phyloP scores from a whole-genome alignment of 2,329 filamentous ascomycete genomes.

The Pseudocercospora pini-densiflorae region DNA sequence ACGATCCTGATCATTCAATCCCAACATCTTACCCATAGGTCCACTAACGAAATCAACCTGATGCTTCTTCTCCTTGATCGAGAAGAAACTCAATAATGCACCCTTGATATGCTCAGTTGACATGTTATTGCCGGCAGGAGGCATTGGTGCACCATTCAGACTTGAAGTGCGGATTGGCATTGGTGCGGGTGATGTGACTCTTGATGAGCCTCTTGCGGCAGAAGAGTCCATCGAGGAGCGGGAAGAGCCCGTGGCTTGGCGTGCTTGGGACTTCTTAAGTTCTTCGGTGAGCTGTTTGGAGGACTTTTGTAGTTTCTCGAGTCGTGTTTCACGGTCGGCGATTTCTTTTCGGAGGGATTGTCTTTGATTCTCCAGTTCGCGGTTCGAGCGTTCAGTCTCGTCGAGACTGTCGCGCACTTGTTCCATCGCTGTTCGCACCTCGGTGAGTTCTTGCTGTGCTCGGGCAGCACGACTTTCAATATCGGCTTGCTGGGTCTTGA shows the following conservation, averaged over 20 bases:
- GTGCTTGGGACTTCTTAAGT: conserved; percentile 54
- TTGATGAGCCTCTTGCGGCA: conserved; percentile 12
- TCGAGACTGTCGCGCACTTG: conserved; percentile 82
- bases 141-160: conserved; percentile 5
- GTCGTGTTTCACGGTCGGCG: conserved; percentile 26
- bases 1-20: conserved; percentile 81
- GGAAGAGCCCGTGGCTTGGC: conserved; percentile 48
- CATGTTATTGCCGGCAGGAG: conserved; percentile 15
- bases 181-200: conserved; percentile 52
- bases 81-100: conserved; percentile 78
- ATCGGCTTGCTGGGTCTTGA: conserved; percentile 74
- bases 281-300: conserved; percentile 66
- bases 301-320: conserved; percentile 59
- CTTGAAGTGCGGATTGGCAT: conserved; percentile 27
- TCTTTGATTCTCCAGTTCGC: conserved; percentile 82
- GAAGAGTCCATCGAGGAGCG: conserved; percentile 64
- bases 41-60: conserved; percentile 69
- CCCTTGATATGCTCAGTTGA: conserved; percentile 77
- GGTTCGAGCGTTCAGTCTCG: conserved; percentile 81
- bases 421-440: conserved; percentile 76
- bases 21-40: conserved; percentile 69
- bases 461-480: conserved; percentile 72
- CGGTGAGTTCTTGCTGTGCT: conserved; percentile 72
- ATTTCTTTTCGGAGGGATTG: conserved; percentile 46
- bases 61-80: conserved; percentile 77